Percentiles rank a stretch among this genome's conserved stretches.
phyloP scores from a whole-genome alignment of 1,284 basidiomycete species.

The Papiliotrema laurentii region DNA sequence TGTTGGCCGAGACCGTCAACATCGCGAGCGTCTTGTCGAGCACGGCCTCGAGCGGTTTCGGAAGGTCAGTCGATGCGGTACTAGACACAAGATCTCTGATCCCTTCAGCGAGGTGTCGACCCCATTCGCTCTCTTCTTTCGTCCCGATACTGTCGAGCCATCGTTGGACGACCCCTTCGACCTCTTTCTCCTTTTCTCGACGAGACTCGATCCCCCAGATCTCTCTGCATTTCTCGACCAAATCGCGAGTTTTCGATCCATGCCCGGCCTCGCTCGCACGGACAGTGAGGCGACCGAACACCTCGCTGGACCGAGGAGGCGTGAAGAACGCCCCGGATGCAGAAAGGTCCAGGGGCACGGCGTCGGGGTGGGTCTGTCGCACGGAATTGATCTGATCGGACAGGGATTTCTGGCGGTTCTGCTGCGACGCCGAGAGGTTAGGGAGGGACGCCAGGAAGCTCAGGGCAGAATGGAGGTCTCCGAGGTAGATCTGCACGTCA shows the following conservation, averaged over 20 bases:
- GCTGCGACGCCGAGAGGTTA: conserved; percentile 19
- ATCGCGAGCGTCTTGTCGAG: conserved; percentile 19
- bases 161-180: conserved; percentile 23
- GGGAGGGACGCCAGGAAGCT: conserved; percentile 18
- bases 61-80: conserved; percentile 11
- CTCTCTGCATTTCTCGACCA: conserved; percentile 39
- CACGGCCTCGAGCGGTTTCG: conserved; percentile 19
- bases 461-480: conserved; percentile 35
- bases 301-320: conserved; percentile 27
- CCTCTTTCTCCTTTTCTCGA: conserved; percentile 33
- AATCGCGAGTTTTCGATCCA: conserved; percentile 21
- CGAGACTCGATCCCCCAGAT: conserved; percentile 39
- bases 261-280: conserved; percentile 20
- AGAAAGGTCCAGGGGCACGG: conserved; percentile 9
- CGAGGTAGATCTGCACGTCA: conserved; percentile 31
- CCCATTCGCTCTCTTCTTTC: conserved; percentile 19
- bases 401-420: conserved; percentile 21
- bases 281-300: conserved; percentile 24
- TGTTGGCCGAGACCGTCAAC: conserved; percentile 11
- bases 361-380: conserved; percentile 27
- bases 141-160: conserved; percentile 34
- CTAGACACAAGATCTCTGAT: conserved; percentile 21
- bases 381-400: conserved; percentile 18
- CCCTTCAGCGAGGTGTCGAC: conserved; percentile 9
- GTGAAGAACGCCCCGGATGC: conserved; percentile 24